Evolutionary conservation across 495 filamentous ascomycete species (phyloP), one percentile per base, ranked within the genome.

Genomic region (Echria macrotheca): DNA sequence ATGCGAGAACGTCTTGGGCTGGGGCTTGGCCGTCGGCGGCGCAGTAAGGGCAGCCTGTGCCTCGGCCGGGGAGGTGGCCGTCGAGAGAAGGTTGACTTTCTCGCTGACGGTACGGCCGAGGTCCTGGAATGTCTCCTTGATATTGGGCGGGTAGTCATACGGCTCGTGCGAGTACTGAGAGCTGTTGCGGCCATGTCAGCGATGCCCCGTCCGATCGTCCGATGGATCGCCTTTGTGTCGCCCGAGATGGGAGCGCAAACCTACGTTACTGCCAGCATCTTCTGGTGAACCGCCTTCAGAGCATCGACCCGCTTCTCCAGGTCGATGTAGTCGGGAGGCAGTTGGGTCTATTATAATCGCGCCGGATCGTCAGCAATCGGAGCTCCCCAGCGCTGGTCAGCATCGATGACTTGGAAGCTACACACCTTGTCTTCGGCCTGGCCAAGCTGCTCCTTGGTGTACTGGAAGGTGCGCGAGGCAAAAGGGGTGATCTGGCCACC

Each of bases 251-350:
- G 14, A 36, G 38, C 8, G 32, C 17, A 49, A 15, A 80, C 89
- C 66, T 75, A 96, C 91, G 93, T 97, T 64, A 96, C 94, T 47
- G 87, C 80, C 36, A 98, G 81, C 71, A 98, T 84, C 76, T 95
- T 93, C 73, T 95, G 89, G 65, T 98, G 93, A 31, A 93, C 91
- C 59, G 86, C 84, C 78, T 95, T 97, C 63, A 98, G 76, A 52
- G 93, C 93, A 82, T 98, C 93, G 65, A 98, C 89, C 54, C 94
- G 83, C 77, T 96, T 96, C 82, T 98, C 93, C 43, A 98, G 87
- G 70, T 97, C 90, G 61, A 96, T 85, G 68, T 97, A 98, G 64
- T 97, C 94, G 59, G 91, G 83, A 14, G 94, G 94, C 22, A 97
- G 89, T 69, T 98, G 83, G 50, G 93, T 98, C 86, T 91, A 56